Percentiles rank a stretch among this genome's conserved stretches.
phyloP scores from a whole-genome alignment of 495 filamentous ascomycete species.

The Penicillium subrubescens region DNA sequence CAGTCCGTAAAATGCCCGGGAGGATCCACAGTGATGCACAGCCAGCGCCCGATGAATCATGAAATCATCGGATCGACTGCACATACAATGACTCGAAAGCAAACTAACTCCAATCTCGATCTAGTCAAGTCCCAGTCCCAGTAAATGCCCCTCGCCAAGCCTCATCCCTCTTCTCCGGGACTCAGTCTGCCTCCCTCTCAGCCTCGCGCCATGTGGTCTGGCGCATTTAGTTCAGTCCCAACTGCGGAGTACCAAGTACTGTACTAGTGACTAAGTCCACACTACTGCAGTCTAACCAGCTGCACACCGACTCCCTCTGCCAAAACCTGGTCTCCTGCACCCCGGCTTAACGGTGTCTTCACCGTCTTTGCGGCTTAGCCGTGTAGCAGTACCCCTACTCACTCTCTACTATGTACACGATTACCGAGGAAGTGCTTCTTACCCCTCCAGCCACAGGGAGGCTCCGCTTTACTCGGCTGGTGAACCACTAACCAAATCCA shows the following conservation, averaged over 20 bases:
- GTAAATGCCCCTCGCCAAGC: neutral
- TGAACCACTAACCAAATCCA: neutral
- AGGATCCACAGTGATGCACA: slow-evolving; percentile 9
- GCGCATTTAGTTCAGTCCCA: neutral
- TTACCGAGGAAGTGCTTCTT: neutral
- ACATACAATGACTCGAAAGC: neutral
- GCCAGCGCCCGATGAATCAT: slow-evolving; percentile 14
- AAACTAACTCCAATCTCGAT: too few species aligned
- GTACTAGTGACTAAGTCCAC: too few species aligned
- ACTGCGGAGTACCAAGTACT: neutral
- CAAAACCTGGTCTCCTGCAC: neutral
- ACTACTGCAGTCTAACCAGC: neutral
- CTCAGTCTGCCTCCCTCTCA: slow-evolving; percentile 8
- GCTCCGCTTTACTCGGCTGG: neutral
- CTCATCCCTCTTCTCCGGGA: neutral
- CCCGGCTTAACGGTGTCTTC: slow-evolving; percentile 10
- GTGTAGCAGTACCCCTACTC: neutral
- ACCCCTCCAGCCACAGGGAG: slow-evolving; percentile 4
- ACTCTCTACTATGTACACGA: neutral
- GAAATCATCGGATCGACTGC: slow-evolving; percentile 3
- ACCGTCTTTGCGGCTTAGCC: slow-evolving; percentile 18
- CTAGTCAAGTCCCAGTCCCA: neutral
- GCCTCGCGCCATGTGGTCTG: slow-evolving; percentile 16
- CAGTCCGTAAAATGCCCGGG: neutral
- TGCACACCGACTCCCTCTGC: slow-evolving; percentile 14